These are phyloP conservation scores for Mortierella polycephala DNA, from an alignment of 371 early-diverging fungal species.

Conservation along the genomic window DNA sequence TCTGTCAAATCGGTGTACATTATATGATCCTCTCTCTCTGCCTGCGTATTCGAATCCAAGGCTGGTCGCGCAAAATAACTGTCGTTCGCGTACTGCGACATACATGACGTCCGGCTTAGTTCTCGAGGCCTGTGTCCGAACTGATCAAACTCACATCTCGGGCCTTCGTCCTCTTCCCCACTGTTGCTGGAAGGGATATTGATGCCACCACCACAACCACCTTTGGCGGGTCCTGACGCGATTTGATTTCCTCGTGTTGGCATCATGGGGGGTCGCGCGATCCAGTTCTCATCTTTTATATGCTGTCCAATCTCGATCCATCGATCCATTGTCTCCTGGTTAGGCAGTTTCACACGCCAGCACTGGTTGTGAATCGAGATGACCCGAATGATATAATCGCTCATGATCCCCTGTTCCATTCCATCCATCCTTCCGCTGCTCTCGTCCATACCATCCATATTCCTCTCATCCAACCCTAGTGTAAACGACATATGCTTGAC, in stretches of 20 bases:
- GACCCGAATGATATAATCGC: constrained; percentile 35
- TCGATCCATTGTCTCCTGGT: constrained; percentile 42
- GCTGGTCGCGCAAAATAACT: background rate
- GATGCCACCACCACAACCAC: background rate
- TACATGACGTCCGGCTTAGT: too few species aligned
- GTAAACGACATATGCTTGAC: background rate
- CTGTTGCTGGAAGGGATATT: too few species aligned
- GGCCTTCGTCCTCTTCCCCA: too few species aligned
- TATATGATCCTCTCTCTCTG: background rate
- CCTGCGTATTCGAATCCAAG: background rate
- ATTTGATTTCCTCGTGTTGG: background rate
- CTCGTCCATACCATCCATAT: constrained; percentile 7
- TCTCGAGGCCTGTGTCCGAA: too few species aligned
- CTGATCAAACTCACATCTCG: too few species aligned
- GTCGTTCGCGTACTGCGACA: background rate
- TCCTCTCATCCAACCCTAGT: constrained; percentile 5
- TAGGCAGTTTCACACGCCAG: constrained; percentile 45
- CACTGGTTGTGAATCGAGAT: constrained; percentile 46
- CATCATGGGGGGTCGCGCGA: constrained; percentile 10
- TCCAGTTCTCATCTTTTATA: constrained; percentile 48
- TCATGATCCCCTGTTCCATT: constrained; percentile 4
- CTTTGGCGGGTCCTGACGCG: background rate
- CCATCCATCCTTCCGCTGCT: background rate
- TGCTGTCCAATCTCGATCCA: constrained; percentile 48
- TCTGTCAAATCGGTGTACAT: constrained; percentile 20